Percentiles rank a stretch among this genome's conserved stretches.
These are phyloP conservation scores for Ceratobasidium theobromae DNA, from an alignment of 1,284 basidiomycete species.

Conservation along the genomic window DNA sequence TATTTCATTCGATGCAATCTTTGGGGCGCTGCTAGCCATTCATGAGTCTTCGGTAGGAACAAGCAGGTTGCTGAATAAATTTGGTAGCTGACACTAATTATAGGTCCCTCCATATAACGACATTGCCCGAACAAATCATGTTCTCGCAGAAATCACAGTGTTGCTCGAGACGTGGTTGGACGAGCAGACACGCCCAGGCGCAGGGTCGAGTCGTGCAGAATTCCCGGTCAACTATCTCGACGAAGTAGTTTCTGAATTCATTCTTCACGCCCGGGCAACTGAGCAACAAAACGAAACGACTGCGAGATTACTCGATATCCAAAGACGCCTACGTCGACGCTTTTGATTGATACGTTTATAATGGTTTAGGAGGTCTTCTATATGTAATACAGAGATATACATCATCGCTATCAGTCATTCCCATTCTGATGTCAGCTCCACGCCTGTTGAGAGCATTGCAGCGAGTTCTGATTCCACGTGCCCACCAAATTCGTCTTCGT, in stretches of 20 bases:
- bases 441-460: background rate
- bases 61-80: background rate
- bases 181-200: conserved; percentile 66
- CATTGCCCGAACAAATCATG: conserved; percentile 61
- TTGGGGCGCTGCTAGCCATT: conserved; percentile 84
- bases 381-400: conserved; percentile 25
- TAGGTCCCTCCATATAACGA: conserved; percentile 83
- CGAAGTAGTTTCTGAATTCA: conserved; percentile 31
- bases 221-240: conserved; percentile 37
- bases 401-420: conserved; percentile 15
- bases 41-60: conserved; percentile 77
- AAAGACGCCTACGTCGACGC: conserved; percentile 25
- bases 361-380: background rate
- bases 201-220: conserved; percentile 44
- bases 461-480: conserved; percentile 16
- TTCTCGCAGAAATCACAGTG: conserved; percentile 75
- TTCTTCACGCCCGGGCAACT: conserved; percentile 23
- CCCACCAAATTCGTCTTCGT: background rate
- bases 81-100: background rate
- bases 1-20: conserved; percentile 73
- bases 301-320: conserved; percentile 32
- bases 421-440: background rate
- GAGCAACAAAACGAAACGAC: conserved; percentile 31
- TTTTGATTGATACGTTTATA: background rate
- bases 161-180: conserved; percentile 75